These are phyloP conservation scores for Euryodendron excelsum DNA, from an alignment of 148 eudicot genomes.

Conservation along the genomic window DNA sequence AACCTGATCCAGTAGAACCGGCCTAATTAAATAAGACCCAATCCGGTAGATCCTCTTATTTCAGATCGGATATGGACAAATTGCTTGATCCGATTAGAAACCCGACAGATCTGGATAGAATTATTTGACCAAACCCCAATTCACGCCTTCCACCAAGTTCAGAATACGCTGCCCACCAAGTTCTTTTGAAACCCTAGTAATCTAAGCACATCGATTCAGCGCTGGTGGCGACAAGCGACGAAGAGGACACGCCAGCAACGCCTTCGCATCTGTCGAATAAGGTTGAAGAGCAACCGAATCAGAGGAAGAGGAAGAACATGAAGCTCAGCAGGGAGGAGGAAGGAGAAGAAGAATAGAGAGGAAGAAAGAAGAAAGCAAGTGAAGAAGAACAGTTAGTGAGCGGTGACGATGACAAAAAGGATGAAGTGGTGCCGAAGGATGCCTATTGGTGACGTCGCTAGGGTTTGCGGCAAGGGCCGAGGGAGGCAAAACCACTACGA, in stretches of 20 bases:
- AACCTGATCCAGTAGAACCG: too few relatives aligned
- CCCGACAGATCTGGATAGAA: too few relatives aligned
- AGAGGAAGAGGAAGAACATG: conserved; percentile 10
- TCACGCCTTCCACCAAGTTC: too few relatives aligned
- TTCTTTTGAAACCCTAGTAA: too few relatives aligned
- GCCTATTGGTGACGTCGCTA: conserved; percentile 53
- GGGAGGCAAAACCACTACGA: conserved; percentile 38
- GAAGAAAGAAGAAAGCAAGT: not conserved
- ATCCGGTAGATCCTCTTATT: too few relatives aligned
- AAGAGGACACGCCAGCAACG: conserved; percentile 44
- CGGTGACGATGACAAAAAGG: conserved; percentile 1
- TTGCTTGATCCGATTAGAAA: too few relatives aligned
- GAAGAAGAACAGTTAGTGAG: not conserved
- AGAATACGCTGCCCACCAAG: too few relatives aligned
- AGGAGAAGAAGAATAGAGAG: not conserved
- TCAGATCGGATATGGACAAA: too few relatives aligned
- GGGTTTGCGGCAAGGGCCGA: conserved; percentile 60
- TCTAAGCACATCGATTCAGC: too few relatives aligned
- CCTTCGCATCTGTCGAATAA: conserved; percentile 17
- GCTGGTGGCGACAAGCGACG: conserved; percentile 62
- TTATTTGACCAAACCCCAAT: too few relatives aligned
- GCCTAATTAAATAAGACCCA: too few relatives aligned
- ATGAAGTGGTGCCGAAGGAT: conserved; percentile 44
- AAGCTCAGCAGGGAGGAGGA: not conserved
- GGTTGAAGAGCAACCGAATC: not conserved